Percentiles rank a stretch among this genome's conserved stretches.
phyloP scores from a whole-genome alignment of 2,329 filamentous ascomycete species.

The Aureobasidium musti region DNA sequence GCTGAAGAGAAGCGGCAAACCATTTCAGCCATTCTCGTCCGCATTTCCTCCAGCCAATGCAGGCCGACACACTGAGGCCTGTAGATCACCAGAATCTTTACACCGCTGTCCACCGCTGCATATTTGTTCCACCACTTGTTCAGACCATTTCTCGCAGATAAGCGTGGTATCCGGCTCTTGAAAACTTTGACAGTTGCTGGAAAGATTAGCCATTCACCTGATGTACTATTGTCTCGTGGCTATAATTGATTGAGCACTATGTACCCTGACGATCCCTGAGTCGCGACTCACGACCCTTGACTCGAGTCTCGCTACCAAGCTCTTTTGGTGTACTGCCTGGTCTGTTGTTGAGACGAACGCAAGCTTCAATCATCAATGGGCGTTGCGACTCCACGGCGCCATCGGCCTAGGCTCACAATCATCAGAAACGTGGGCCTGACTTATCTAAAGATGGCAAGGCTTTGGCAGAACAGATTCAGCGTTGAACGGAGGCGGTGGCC shows the following conservation, averaged over 20 bases:
- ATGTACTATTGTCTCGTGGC: background rate
- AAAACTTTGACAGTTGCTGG: background rate
- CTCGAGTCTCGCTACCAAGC: conserved; percentile 19
- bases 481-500: background rate
- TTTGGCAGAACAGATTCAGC: background rate
- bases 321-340: background rate
- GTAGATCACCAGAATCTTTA: background rate
- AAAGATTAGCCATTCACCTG: background rate
- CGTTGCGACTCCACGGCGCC: background rate
- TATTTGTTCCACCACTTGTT: background rate
- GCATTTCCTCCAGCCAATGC: background rate
- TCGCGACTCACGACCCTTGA: conserved; percentile 17
- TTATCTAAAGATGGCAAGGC: background rate
- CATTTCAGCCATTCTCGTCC: background rate
- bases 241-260: background rate
- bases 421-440: background rate
- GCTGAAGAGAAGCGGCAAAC: background rate
- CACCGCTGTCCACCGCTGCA: background rate
- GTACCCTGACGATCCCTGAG: conserved; percentile 11
- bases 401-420: background rate
- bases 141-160: too few species aligned
- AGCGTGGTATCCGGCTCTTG: background rate
- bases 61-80: background rate
- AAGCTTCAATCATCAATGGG: background rate
- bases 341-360: background rate